These are phyloP conservation scores for Yarrowia sp. DNA, from an alignment of 805 yeast species.

Conservation along the genomic window DNA sequence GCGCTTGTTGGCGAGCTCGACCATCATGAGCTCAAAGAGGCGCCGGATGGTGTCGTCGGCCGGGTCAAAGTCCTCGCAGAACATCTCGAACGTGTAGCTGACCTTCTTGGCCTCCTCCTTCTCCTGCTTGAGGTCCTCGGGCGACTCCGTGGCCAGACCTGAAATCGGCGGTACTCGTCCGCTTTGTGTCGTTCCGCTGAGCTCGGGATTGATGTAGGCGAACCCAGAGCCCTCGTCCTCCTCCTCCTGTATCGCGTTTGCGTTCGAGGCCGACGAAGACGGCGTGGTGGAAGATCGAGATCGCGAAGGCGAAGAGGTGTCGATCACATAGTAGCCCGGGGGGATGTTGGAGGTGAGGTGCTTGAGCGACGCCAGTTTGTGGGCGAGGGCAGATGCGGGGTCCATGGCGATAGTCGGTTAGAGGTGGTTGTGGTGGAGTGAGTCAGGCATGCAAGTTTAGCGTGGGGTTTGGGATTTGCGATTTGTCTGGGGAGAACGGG, in stretches of 20 bases:
- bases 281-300: slow-evolving; percentile 20
- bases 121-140: slow-evolving; percentile 9
- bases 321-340: background rate
- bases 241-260: slow-evolving; percentile 26
- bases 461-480: slow-evolving; percentile 11
- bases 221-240: slow-evolving; percentile 25
- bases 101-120: slow-evolving; percentile 6
- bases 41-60: slow-evolving; percentile 23
- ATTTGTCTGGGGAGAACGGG: background rate
- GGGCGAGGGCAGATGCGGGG: slow-evolving; percentile 25
- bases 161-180: slow-evolving; percentile 6
- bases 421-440: slow-evolving; percentile 17
- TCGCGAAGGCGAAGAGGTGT: background rate
- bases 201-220: slow-evolving; percentile 26
- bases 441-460: slow-evolving; percentile 26
- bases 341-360: slow-evolving; percentile 9
- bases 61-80: slow-evolving; percentile 24
- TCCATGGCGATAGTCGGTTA: slow-evolving; percentile 20
- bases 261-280: slow-evolving; percentile 9
- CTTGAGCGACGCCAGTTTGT: slow-evolving; percentile 19
- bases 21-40: slow-evolving; percentile 24
- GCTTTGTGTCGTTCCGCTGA: background rate
- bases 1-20: slow-evolving; percentile 24
- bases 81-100: slow-evolving; percentile 23
- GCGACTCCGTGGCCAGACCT: slow-evolving; percentile 25